These are phyloP conservation scores for Porogramme epimiltina DNA, from an alignment of 1,284 basidiomycete genomes.

Conservation along the genomic window DNA sequence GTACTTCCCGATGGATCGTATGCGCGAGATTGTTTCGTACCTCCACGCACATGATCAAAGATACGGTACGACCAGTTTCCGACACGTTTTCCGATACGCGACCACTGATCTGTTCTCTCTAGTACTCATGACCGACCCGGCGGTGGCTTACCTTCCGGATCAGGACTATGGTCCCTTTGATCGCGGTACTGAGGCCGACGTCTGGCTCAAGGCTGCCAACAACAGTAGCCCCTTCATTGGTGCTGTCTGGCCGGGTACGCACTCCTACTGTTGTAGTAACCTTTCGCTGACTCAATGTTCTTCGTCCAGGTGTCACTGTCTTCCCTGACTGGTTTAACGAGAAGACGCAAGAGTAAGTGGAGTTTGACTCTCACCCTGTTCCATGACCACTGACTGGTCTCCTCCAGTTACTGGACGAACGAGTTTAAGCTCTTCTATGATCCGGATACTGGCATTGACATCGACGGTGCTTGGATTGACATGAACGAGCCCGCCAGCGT, in stretches of 20 bases:
- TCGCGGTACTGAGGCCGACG: conserved; percentile 52
- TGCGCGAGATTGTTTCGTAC: conserved; percentile 65
- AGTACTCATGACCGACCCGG: conserved; percentile 78
- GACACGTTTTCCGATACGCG: background rate
- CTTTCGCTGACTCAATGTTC: too few species aligned
- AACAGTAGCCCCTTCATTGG: conserved; percentile 54
- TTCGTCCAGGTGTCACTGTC: conserved; percentile 66
- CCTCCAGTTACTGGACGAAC: conserved; percentile 59
- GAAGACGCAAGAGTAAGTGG: conserved; percentile 46
- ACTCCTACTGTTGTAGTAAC: too few species aligned
- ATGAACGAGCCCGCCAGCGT: conserved; percentile 75
- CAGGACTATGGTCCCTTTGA: conserved; percentile 57
- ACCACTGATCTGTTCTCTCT: background rate
- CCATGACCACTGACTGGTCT: background rate
- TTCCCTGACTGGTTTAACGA: conserved; percentile 75
- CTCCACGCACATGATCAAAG: conserved; percentile 61
- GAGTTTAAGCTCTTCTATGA: conserved; percentile 66
- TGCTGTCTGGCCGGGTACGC: conserved; percentile 75
- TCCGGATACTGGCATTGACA: conserved; percentile 56
- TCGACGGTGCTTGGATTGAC: conserved; percentile 73
- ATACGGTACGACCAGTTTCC: conserved; percentile 47
- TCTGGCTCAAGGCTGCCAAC: conserved; percentile 67
- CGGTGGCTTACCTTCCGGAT: conserved; percentile 54
- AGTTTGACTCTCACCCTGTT: too few species aligned
- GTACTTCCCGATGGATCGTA: conserved; percentile 63